These are phyloP conservation scores for Parietaria judaica DNA, from an alignment of 306 rosid genomes.

Conservation along the genomic window DNA sequence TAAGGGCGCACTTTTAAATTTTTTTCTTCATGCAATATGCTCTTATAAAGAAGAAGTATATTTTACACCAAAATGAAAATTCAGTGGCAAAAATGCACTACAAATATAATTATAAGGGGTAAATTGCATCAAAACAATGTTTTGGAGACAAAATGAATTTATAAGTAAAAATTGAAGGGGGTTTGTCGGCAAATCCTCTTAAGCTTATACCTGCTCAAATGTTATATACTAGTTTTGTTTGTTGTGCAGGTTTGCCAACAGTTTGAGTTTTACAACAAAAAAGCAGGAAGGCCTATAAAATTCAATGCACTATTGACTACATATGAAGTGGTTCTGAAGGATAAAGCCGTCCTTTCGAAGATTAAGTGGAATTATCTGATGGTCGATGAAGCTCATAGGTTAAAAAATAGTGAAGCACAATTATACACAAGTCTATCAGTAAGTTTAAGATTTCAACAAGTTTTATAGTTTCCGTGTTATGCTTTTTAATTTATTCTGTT, in stretches of 20 bases:
- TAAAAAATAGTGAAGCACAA: conserved; percentile 98
- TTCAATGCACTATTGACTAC: conserved; percentile 86
- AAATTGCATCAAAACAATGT: too few relatives aligned
- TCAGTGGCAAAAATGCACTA: too few relatives aligned
- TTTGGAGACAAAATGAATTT: too few relatives aligned
- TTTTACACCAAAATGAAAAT: too few relatives aligned
- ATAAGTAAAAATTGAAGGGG: too few relatives aligned
- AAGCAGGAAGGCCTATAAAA: conserved; percentile 67
- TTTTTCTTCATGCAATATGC: too few relatives aligned
- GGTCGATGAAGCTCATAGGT: conserved; percentile 99
- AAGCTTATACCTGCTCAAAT: background rate
- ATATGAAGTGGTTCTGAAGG: conserved; percentile 93
- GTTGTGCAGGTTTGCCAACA: conserved; percentile 90
- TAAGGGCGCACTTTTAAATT: too few relatives aligned
- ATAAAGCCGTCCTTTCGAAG: conserved; percentile 88
- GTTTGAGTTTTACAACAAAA: conserved; percentile 72
- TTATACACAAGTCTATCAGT: conserved; percentile 87
- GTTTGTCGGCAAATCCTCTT: too few relatives aligned
- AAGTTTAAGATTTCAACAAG: conserved; percentile 26
- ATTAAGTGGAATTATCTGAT: conserved; percentile 91
- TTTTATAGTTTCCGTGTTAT: background rate
- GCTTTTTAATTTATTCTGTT: background rate
- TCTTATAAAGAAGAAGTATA: too few relatives aligned
- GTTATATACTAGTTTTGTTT: background rate
- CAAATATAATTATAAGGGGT: too few relatives aligned